These are phyloP conservation scores for Aspergillus sclerotiicarbonarius DNA, from an alignment of 495 filamentous ascomycete species.

Conservation along the genomic window DNA sequence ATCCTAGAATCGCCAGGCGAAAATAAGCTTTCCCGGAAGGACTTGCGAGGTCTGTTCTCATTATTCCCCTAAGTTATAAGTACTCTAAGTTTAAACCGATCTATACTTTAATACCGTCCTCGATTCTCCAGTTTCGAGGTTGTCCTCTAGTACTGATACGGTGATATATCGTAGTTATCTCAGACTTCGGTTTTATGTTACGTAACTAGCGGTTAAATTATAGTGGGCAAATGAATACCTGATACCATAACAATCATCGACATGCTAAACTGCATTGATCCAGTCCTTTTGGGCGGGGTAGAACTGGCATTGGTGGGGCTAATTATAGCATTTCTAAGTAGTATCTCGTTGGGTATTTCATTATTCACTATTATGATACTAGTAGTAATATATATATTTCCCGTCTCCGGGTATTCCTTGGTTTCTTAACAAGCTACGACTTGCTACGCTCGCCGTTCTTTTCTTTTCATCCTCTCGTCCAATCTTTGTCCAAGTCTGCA, in stretches of 20 bases:
- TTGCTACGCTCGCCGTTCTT: slow-evolving; percentile 2
- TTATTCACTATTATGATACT: slow-evolving; percentile 4
- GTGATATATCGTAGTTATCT: background rate
- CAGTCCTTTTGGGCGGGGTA: slow-evolving; percentile 9
- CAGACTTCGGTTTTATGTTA: background rate
- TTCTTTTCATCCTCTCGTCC: slow-evolving; percentile 7
- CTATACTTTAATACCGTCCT: too few species aligned
- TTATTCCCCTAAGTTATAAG: too few species aligned
- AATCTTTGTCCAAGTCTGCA: slow-evolving; percentile 2
- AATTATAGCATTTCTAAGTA: slow-evolving; percentile 3
- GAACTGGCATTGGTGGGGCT: slow-evolving; percentile 4
- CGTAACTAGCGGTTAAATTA: background rate
- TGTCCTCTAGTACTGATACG: too few species aligned
- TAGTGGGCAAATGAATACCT: too few species aligned
- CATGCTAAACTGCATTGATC: slow-evolving; percentile 7
- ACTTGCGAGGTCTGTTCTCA: too few species aligned
- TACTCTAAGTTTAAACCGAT: too few species aligned
- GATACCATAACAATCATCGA: slow-evolving; percentile 3
- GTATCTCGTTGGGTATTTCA: slow-evolving; percentile 4
- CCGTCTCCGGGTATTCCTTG: background rate
- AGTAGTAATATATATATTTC: slow-evolving; percentile 3
- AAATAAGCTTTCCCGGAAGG: background rate
- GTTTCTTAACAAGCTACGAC: slow-evolving; percentile 1
- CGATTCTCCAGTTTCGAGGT: too few species aligned
- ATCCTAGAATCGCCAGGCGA: background rate